Conservation (phyloP, 1,139 yeast species). For the Candida pseudoviswanathii region DNA sequence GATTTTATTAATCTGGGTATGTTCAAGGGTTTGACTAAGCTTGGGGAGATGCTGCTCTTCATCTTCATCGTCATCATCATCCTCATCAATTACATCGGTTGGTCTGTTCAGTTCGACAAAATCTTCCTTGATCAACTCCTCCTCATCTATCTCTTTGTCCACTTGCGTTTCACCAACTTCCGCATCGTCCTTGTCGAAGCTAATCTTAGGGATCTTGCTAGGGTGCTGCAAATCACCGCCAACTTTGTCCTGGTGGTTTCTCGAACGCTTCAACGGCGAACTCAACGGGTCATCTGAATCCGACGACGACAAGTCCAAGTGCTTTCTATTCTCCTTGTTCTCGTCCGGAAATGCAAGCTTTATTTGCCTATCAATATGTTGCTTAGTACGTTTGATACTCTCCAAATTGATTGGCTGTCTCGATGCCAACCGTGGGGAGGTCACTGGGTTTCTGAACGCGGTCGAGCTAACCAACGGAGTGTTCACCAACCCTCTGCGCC, state of each 20-base stretch:
- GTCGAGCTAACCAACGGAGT: conserved; percentile 18
- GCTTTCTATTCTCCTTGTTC: conserved; percentile 21
- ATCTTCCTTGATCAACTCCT: conserved; percentile 4
- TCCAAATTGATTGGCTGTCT: conserved; percentile 18
- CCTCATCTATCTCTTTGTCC: not conserved
- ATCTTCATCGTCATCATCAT: conserved; percentile 19
- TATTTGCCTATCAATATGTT: conserved; percentile 19
- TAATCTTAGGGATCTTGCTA: conserved; percentile 17
- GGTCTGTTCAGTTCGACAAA: conserved; percentile 6
- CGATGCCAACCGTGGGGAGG: conserved; percentile 36
- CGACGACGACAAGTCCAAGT: conserved; percentile 8
- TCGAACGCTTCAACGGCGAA: conserved; percentile 18
- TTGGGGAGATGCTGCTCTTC: not conserved
- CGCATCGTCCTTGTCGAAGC: not conserved
- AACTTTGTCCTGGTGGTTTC: conserved; percentile 13
- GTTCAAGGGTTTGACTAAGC: conserved; percentile 7
- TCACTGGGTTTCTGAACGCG: conserved; percentile 31
- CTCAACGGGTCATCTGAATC: conserved; percentile 10
- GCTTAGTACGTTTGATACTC: conserved; percentile 20
- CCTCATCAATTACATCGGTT: conserved; percentile 20
- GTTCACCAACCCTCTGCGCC: conserved; percentile 15
- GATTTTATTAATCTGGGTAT: conserved; percentile 27
- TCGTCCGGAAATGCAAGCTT: conserved; percentile 17
- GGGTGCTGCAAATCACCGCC: conserved; percentile 15
- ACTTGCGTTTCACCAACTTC: not conserved